Base-by-base conservation (phyloP, 805 yeast species). In the Clavispora asparagi region DNA sequence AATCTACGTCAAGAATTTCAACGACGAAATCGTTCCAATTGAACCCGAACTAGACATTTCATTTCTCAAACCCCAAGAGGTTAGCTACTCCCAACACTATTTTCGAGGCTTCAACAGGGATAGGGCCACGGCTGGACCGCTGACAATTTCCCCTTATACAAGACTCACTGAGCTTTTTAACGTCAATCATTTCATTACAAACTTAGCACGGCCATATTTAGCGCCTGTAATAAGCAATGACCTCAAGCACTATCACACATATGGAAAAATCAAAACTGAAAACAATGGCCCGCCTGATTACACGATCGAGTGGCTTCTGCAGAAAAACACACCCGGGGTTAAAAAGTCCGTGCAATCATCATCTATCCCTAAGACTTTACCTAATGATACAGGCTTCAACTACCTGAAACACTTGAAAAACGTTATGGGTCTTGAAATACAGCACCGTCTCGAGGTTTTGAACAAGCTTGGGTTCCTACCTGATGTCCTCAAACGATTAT, bases 181-280 rank as follows among this genome's bases (percentile, higher is more conserved):
- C 57, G 98, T 94, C 23, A 94, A 94, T 64, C 95, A 91, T 64
- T 92, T 89, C 59, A 75, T 94, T 28, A 91, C 91, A 1, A 87
- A 97, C 17, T 73, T 92, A 53, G 96, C 98, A 8, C 76, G 97
- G 51, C 97, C 98, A 0, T 94, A 92, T 58, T 70, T 92, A 55
- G 96, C 97, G 0, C 97, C 98, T 0, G 70, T 92, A 46, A 77
- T 94, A 38, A 82, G 87, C 32, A 85, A 87, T 53, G 97, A 89
- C 59, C 74, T 88, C 58, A 85, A 84, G 58, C 94, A 89, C 60
- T 78, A 77, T 50, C 78, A 74, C 45, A 29, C 63, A 3, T 65
- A 67, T 48, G 71, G 74, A 13, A 59, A 60, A 42, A 51, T 65
- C 3, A 54, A 53, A 32, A 2, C 37, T 8, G 59, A 16, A 7